Percentiles rank a stretch among this genome's conserved stretches.
Conservation (phyloP, 2,329 filamentous ascomycete genomes). For the Talaromyces sp. region DNA sequence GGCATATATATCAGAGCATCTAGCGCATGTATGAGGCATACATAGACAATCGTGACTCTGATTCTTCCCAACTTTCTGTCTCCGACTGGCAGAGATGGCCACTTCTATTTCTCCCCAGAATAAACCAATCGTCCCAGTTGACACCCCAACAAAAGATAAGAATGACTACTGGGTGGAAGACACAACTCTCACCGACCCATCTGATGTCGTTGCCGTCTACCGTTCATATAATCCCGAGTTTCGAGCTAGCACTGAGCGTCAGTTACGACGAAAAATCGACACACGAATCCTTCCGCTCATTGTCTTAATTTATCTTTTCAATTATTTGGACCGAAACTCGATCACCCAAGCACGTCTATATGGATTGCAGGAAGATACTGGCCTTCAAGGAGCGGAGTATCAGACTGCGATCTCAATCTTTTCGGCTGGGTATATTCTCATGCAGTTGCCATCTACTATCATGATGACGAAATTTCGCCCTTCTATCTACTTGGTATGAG, state of each 20-base stretch:
- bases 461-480: constrained; percentile 31
- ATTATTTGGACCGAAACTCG: constrained; percentile 26
- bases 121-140: not conserved
- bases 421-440: constrained; percentile 26
- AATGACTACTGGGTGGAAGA: constrained; percentile 12
- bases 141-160: not conserved
- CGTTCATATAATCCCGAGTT: constrained; percentile 12
- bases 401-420: constrained; percentile 32
- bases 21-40: not conserved
- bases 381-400: constrained; percentile 30
- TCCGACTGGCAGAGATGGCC: not conserved
- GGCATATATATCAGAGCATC: not conserved
- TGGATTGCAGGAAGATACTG: constrained; percentile 28
- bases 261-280: constrained; percentile 25
- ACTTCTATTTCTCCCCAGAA: not conserved
- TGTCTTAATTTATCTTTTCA: constrained; percentile 28
- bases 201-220: constrained; percentile 9
- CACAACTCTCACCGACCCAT: not conserved
- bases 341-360: constrained; percentile 31
- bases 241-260: constrained; percentile 15
- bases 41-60: not conserved
- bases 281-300: constrained; percentile 24
- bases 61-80: not conserved
- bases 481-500: constrained; percentile 28
- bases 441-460: constrained; percentile 28